Evolutionary conservation across 2,329 filamentous ascomycete species (phyloP), one percentile per base, ranked within the genome.

Genomic region (Epichloe festucae): DNA sequence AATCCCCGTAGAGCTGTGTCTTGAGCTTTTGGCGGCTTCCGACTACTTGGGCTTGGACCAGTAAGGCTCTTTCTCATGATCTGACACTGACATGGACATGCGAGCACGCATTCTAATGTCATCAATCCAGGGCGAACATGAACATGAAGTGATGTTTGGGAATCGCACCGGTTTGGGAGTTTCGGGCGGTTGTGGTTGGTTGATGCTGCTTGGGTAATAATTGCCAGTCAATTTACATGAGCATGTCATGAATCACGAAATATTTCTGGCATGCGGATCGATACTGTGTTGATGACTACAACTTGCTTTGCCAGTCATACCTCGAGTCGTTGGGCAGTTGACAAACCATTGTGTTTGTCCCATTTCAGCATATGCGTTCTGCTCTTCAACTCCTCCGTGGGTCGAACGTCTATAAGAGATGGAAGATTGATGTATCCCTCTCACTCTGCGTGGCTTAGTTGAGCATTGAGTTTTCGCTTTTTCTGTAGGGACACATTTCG

Each of bases 11-110:
- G 85, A 90, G 69, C 71, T 90, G 48, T 89, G 85, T 59, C 73
- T 91, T 43, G 86, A 90, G 70, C 67, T 91, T 54, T 69, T 91
- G 57, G 83, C 85, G 70, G 87, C 85, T 14, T 85, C 86, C 27
- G 85, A 90, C 68, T 91, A 81, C 64, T 70, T 90, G 57, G 81
- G 83, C 60, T 69, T 90, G 63, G 82, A 86, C 67, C 68, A 70
- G 68, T 70, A 67, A 65, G 67, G 58, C 53, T 38, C 46, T 23
- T 56, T 39, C 23, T 42, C 15, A 54, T 17, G 11, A 46, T n/a
- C 17, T 5, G 27, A 11, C 39, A 17, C 17, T 15, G n/a, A 27
- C 14, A 23, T 38, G 21, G 15, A 38, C 54, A 53, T 74, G 76
- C 51, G 36, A 17, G 19, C 10, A 43, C 12, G 34, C 43, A 52